Evolutionary conservation across 495 filamentous ascomycete species (phyloP), one percentile per base, ranked within the genome.

Genomic region (Aspergillus leporis): DNA sequence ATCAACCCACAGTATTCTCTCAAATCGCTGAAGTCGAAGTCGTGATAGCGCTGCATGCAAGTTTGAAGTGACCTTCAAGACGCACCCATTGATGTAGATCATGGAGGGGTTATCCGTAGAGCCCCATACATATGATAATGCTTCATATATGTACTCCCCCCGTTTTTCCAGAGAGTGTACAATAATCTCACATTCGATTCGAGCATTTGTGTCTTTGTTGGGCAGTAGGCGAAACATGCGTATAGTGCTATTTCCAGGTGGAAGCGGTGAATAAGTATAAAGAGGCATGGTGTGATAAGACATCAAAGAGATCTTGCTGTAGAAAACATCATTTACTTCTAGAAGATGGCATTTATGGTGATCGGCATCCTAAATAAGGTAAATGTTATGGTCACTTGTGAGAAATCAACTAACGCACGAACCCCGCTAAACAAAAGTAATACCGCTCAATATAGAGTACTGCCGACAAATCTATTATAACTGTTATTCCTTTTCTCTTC

Each of bases 111-210:
- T 31, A 30, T 45, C 38, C 1, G 25, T 4, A 14, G 14, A 9
- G 2, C 55, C 55, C 57, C 57, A 60, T 46, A 53, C 50, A 36
- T 60, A 60, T 21, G 57, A 60, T 14, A 54, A 32, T 12, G 50
- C 50, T 30, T 54, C 50, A 21, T 54, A 60, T 4, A 32, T 14
- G 12, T 56, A 38, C 13, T 16, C 5, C 21, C n/a, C 30, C 9
- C 6, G 12, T 32, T 36, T 19, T 22, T 16, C 6, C 0, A 53
- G 18, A 13, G 8, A 16, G 34, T 53, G 31, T 13, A 32, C 51
- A 4, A 53, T 7, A 9, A 53, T 14, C 5, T 22, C 18, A 12
- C 51, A 53, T 38, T 53, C 31, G 16, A 53, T 53, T 9, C 31
- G 13, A 25, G 51, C 51, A 22, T 36, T 19, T 6, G 18, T 18